phyloP scores from a whole-genome alignment of 139 green algal genomes.

The Yamagishiella unicocca region DNA sequence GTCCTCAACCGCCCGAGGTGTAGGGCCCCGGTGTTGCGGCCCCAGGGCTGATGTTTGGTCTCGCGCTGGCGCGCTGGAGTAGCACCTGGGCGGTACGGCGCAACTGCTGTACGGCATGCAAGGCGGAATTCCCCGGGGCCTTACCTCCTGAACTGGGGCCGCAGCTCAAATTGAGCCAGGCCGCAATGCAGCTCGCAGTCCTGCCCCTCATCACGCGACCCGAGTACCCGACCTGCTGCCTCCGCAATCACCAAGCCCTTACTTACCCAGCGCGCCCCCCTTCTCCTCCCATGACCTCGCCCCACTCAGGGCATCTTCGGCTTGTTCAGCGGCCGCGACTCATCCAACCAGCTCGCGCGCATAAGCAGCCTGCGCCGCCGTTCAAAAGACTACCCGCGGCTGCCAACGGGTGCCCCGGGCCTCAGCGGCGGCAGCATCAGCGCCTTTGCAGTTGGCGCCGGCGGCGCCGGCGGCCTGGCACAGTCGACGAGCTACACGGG shows the following conservation, averaged over 20 bases:
- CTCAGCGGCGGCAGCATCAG: not conserved
- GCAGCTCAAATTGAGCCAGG: not conserved
- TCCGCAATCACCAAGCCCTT: no score
- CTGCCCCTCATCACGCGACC: not conserved
- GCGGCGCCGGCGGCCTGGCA: not conserved
- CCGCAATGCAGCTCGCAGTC: not conserved
- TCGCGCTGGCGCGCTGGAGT: no score
- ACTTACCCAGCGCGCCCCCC: no score
- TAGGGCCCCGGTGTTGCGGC: no score
- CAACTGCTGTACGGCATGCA: no score
- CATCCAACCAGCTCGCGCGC: not conserved
- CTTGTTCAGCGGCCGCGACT: constrained; percentile 25
- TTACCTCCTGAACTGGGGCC: not conserved
- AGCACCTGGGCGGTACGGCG: no score
- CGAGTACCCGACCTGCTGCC: not conserved
- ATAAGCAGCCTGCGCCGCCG: constrained; percentile 18
- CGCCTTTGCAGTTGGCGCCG: not conserved
- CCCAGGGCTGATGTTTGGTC: not conserved
- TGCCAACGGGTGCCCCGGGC: not conserved
- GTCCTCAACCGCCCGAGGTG: not conserved
- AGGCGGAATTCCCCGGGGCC: not conserved
- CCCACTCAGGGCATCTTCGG: constrained; percentile 5
- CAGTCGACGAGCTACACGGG: constrained; percentile 3
- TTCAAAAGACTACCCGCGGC: not conserved
- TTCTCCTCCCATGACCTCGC: no score